Percentiles rank a stretch among this genome's conserved stretches.
Conservation (phyloP, 768 basidiomycete species). For the Agrocybe pediades region DNA sequence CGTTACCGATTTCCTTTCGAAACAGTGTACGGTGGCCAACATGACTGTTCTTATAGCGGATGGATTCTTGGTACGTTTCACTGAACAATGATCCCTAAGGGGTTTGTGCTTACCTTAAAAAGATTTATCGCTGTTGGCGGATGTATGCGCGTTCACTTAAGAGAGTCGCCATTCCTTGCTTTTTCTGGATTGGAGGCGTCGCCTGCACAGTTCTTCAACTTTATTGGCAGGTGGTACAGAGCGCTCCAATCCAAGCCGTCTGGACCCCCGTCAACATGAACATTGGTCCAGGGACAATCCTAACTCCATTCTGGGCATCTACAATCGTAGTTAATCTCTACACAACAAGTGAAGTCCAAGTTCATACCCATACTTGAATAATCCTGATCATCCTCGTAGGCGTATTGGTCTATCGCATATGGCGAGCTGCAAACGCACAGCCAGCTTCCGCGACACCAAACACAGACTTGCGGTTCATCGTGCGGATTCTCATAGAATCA, state of each 20-base stretch:
- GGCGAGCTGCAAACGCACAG: background rate
- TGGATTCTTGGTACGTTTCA: background rate
- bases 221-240: conserved; percentile 15
- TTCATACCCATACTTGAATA: background rate
- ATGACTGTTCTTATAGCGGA: conserved; percentile 6
- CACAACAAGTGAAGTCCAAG: conserved; percentile 15
- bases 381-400: background rate
- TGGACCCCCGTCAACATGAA: conserved; percentile 17
- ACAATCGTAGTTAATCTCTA: conserved; percentile 15
- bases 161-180: conserved; percentile 1
- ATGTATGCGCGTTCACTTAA: background rate
- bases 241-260: background rate
- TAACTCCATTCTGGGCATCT: conserved; percentile 18
- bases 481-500: conserved; percentile 13
- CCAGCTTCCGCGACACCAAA: background rate
- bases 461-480: conserved; percentile 7
- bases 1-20: background rate
- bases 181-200: conserved; percentile 12
- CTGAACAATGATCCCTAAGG: background rate
- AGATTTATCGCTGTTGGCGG: conserved; percentile 15
- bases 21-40: conserved; percentile 1
- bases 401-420: conserved; percentile 10
- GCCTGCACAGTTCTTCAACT: conserved; percentile 1
- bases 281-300: conserved; percentile 14
- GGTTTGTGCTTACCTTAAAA: background rate